Percentiles rank a stretch among this genome's conserved stretches.
Conservation (phyloP, 768 basidiomycete species). For the Podaxis rugospora region DNA sequence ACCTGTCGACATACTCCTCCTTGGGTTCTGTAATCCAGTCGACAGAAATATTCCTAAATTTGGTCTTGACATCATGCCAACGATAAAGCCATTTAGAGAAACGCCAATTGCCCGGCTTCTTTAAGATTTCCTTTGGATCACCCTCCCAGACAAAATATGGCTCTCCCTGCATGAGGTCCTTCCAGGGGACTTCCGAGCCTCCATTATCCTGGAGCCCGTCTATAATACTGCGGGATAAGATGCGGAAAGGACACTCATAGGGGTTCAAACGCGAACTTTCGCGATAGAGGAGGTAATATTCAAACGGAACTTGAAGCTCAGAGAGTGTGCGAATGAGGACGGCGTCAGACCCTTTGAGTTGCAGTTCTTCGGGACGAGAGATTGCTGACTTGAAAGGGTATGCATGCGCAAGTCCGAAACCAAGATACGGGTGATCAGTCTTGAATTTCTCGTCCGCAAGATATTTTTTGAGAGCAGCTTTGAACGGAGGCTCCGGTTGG, state of each 20-base stretch:
- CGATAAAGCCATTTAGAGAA: neutral
- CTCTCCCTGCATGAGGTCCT: neutral
- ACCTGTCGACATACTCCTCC: neutral
- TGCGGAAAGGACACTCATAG: neutral
- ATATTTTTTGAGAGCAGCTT: neutral
- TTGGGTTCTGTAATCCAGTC: neutral
- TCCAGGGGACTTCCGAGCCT: neutral
- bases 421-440: constrained; percentile 18
- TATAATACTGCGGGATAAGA: neutral
- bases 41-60: neutral
- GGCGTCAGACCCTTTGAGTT: neutral
- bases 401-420: constrained; percentile 28
- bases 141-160: neutral
- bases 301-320: neutral
- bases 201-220: neutral
- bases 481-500: constrained; percentile 8
- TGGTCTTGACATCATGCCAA: neutral
- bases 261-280: neutral
- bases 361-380: neutral
- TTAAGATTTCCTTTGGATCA: neutral
- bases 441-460: neutral
- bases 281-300: neutral
- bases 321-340: neutral
- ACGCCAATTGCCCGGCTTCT: neutral
- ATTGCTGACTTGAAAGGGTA: constrained; percentile 18